Conservation (phyloP, 345 rosid species). For the Rhodamnia rubescens region DNA sequence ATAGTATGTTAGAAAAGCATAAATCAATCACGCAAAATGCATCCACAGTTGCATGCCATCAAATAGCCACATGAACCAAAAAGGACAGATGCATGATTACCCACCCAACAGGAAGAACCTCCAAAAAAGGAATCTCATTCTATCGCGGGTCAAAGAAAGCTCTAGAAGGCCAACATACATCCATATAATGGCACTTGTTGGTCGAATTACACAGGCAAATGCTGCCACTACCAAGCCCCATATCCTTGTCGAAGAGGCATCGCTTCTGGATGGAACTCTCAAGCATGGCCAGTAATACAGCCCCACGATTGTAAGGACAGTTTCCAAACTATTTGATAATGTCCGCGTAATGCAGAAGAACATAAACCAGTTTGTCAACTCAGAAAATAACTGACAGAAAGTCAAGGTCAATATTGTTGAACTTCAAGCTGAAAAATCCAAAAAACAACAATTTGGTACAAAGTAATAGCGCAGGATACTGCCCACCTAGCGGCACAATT, state of each 20-base stretch:
- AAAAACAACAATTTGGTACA: not conserved
- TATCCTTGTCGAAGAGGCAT: conserved; percentile 37
- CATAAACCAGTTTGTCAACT: conserved; percentile 77
- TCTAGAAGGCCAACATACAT: conserved; percentile 73
- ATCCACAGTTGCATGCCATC: not conserved
- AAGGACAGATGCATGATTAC: conserved; percentile 8
- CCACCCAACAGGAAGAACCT: conserved; percentile 70
- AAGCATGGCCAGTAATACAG: conserved; percentile 79
- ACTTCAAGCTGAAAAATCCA: not conserved
- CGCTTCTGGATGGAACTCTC: conserved; percentile 34
- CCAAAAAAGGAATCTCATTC: conserved; percentile 50
- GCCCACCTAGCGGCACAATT: conserved; percentile 53
- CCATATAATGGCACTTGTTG: conserved; percentile 87
- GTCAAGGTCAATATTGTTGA: conserved; percentile 28
- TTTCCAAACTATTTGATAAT: conserved; percentile 82
- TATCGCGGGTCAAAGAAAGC: conserved; percentile 36
- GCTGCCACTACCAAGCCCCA: conserved; percentile 75
- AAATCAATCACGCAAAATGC: not conserved
- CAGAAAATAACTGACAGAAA: conserved; percentile 58
- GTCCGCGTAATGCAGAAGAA: conserved; percentile 88
- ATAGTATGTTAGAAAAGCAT: conserved; percentile 1
- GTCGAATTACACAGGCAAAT: conserved; percentile 80
- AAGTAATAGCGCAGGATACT: conserved; percentile 38
- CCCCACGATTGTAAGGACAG: conserved; percentile 75
- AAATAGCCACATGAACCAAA: not conserved